These are phyloP conservation scores for Calonectria crousiana DNA, from an alignment of 2,329 filamentous ascomycete species.

Conservation along the genomic window DNA sequence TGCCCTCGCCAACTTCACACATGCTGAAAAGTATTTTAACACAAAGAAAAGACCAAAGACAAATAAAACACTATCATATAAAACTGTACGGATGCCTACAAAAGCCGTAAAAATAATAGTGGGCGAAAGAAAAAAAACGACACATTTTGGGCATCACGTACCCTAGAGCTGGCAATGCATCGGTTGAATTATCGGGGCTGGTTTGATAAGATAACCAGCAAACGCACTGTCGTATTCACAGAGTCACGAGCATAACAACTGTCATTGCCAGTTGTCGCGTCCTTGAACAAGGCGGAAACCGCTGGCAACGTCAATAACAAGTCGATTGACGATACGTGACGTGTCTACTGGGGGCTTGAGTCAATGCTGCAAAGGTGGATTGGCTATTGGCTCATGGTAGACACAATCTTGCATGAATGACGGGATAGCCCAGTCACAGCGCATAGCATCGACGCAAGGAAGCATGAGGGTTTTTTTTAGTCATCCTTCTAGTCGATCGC, in stretches of 20 bases:
- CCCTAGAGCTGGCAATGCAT: neutral
- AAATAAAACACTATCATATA: neutral
- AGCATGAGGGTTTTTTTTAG: slow-evolving; percentile 13
- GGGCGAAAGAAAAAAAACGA: accelerated
- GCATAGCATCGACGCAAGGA: slow-evolving; percentile 15
- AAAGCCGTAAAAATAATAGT: neutral
- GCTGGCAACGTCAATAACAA: neutral
- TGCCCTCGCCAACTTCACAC: neutral
- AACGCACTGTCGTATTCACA: neutral
- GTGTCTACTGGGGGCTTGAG: slow-evolving; percentile 2
- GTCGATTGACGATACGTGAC: neutral
- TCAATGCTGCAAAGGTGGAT: neutral
- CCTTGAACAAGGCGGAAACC: neutral
- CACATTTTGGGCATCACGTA: neutral
- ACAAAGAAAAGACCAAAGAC: neutral
- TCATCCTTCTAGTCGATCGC: slow-evolving; percentile 5
- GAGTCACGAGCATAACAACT: neutral
- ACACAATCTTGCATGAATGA: neutral
- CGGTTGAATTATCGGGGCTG: neutral
- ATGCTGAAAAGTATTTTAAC: neutral
- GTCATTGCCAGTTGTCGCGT: neutral
- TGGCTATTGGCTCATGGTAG: slow-evolving; percentile 10
- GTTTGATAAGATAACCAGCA: neutral
- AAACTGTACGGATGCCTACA: no score
- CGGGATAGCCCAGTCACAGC: slow-evolving; percentile 4